Evolutionary conservation across 139 green algal species (phyloP), one percentile per base, ranked within the genome.

Genomic region (Raphidocelis subcapitata): DNA sequence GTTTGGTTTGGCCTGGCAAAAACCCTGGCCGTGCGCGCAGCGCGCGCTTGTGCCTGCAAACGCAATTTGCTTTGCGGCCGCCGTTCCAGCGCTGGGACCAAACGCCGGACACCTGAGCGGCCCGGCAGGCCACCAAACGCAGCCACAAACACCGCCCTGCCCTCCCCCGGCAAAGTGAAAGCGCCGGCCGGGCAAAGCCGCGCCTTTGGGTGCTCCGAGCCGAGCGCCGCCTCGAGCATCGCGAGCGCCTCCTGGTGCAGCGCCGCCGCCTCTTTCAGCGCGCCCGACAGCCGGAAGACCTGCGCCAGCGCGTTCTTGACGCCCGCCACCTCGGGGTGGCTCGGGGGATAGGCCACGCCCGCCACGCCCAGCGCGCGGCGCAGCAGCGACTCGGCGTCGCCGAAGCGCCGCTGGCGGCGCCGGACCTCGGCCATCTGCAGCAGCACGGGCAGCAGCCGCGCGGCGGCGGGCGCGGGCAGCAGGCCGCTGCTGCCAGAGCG

Each of bases 221-320:
- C 70, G 3, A 77, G 61, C 60, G 68, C 59, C 15, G 59, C 63
- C 61, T 77, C 59, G 60, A 77, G 61, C 61, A 77, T 47, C 3
- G 70, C 44, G 14, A 77, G 61, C 52, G 60, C 70, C 49, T 77
- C 70, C 61, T 69, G 47, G 23, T 49, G 31, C 21, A 77, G 33
- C 49, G 46, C 62, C 47, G 68, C 46, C 21, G 70, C 60, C 61
- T 77, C 70, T 1, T 28, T 15, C 29, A 70, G 61, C 49, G 46
- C 49, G 31, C 70, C 70, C 31, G 61, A 61, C 61, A 65, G 60
- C 24, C 70, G 70, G 26, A 77, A 32, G 2, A 77, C 70, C 70
- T 76, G 69, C n/a, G 69, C 69, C 12, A 76, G 69, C 41, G 60
- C 37, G 44, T 69, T 77, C 60, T 77, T 77, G 59, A 61, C 64